Evolutionary conservation across 495 filamentous ascomycete genomes (phyloP).

Genomic region (Neurospora sp.): DNA sequence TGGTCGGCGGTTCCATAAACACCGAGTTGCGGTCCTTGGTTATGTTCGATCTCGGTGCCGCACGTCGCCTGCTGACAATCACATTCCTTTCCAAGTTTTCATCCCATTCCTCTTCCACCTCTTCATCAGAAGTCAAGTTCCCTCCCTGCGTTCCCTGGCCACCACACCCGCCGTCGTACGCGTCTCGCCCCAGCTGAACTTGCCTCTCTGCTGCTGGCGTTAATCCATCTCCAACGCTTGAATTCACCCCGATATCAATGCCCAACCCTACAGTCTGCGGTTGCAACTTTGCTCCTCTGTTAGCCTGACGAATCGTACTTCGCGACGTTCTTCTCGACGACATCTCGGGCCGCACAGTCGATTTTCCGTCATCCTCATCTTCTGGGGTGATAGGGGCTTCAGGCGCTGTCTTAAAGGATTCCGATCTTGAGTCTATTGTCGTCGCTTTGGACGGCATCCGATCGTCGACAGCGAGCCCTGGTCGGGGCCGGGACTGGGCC

Average conservation of each 20-base stretch:
- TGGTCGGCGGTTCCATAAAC: slow-evolving; percentile 28
- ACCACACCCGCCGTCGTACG: slow-evolving; percentile 42
- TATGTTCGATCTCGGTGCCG: slow-evolving; percentile 8
- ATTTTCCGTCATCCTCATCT: slow-evolving; percentile 40
- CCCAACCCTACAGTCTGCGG: slow-evolving; percentile 37
- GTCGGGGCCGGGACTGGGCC: background rate
- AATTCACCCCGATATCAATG: slow-evolving; percentile 32
- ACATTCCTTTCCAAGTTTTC: slow-evolving; percentile 48
- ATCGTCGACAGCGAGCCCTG: slow-evolving; percentile 11
- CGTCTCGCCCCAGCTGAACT: slow-evolving; percentile 19
- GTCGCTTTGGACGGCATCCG: slow-evolving; percentile 37
- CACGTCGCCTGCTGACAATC: slow-evolving; percentile 40
- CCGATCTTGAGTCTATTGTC: slow-evolving; percentile 45
- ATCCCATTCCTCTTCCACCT: slow-evolving; percentile 46
- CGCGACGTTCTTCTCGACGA: slow-evolving; percentile 35
- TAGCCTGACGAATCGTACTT: slow-evolving; percentile 30
- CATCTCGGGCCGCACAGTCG: slow-evolving; percentile 38
- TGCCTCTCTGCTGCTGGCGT: slow-evolving; percentile 29
- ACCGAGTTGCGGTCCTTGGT: slow-evolving; percentile 23
- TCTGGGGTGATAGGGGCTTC: slow-evolving; percentile 54
- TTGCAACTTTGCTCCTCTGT: slow-evolving; percentile 15
- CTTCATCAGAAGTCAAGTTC: slow-evolving; percentile 17
- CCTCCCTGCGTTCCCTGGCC: background rate
- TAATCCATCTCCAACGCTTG: slow-evolving; percentile 20
- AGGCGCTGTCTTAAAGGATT: slow-evolving; percentile 65